Conservation (phyloP, 345 rosid species). For the Sisymbrium altissimum region DNA sequence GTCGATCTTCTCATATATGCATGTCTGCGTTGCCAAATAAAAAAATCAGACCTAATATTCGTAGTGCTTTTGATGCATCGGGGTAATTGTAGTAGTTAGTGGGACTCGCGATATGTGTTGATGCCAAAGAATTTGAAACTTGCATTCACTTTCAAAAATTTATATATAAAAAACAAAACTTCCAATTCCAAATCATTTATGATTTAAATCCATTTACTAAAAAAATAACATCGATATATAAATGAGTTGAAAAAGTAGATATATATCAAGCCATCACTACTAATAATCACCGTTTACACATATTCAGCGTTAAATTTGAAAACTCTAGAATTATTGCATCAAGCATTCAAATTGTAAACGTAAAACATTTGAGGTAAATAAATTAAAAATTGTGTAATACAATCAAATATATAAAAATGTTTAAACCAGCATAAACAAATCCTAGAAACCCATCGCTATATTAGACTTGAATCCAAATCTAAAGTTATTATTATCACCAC, state of each 20-base stretch:
- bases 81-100: neutral
- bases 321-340: neutral
- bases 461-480: conserved; percentile 12
- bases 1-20: neutral
- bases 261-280: neutral
- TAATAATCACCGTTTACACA: neutral
- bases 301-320: neutral
- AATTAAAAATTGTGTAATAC: neutral
- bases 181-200: neutral
- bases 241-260: neutral
- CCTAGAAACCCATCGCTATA: neutral
- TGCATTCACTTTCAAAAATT: neutral
- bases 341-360: neutral
- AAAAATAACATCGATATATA: neutral
- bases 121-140: neutral
- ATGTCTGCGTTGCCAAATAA: neutral
- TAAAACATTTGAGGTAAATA: neutral
- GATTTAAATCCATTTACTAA: neutral
- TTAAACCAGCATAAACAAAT: neutral
- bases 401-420: neutral
- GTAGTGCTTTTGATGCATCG: neutral
- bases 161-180: neutral
- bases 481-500: neutral
- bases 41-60: neutral
- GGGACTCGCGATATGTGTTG: neutral